Percentiles rank a stretch among this genome's conserved stretches.
Evolutionary conservation across 1,284 basidiomycete species (phyloP).

Genomic region (Cryptococcus sp.): DNA sequence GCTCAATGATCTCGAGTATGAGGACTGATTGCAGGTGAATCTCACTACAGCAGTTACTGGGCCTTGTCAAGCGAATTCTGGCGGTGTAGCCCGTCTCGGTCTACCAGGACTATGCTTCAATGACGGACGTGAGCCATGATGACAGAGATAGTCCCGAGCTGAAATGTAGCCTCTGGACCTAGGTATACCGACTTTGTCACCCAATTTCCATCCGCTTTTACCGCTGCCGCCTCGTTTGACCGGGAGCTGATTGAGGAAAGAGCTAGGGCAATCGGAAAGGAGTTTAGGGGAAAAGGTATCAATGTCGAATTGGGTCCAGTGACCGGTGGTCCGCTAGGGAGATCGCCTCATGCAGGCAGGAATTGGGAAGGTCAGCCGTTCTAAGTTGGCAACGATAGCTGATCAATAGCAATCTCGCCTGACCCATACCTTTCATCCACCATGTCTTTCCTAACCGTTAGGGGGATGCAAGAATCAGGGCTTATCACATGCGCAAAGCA

Average conservation of each 20-base stretch:
- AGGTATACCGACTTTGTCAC: constrained; percentile 46
- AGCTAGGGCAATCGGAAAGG: constrained; percentile 48
- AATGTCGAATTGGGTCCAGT: constrained; percentile 43
- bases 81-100: constrained; percentile 46
- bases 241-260: constrained; percentile 48
- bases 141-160: constrained; percentile 20
- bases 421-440: constrained; percentile 48
- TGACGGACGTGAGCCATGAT: constrained; percentile 54
- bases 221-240: constrained; percentile 51
- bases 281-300: constrained; percentile 49
- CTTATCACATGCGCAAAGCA: constrained; percentile 49
- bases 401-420: constrained; percentile 38
- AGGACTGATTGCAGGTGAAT: constrained; percentile 25
- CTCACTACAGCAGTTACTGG: constrained; percentile 43
- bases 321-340: constrained; percentile 48
- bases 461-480: constrained; percentile 43
- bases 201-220: constrained; percentile 51
- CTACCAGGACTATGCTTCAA: constrained; percentile 62
- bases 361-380: constrained; percentile 46
- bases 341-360: constrained; percentile 46
- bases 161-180: constrained; percentile 55
- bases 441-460: constrained; percentile 42
- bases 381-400: background rate
- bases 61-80: constrained; percentile 62
- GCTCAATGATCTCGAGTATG: background rate